phyloP scores from a whole-genome alignment of 1,284 basidiomycete genomes.

The Tetrapyrgos nigripes region DNA sequence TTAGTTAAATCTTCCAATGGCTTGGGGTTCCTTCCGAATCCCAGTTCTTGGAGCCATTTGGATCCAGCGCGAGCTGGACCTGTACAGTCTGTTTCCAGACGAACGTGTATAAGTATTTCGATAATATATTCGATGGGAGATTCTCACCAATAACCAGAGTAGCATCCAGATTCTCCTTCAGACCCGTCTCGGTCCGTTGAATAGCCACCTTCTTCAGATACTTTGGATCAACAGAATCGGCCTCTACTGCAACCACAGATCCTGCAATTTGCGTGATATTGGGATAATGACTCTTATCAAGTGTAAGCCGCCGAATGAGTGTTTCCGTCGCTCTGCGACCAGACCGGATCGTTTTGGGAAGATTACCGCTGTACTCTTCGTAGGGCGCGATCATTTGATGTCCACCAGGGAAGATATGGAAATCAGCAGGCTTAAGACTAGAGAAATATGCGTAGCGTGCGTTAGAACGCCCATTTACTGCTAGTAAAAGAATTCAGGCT shows the following conservation, averaged over 20 bases:
- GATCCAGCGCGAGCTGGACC: constrained; percentile 26
- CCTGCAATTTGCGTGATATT: constrained; percentile 21
- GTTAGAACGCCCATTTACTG: neutral
- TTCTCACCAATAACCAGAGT: constrained; percentile 22
- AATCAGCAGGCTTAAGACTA: constrained; percentile 18
- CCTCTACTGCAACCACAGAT: constrained; percentile 18
- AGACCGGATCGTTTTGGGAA: neutral
- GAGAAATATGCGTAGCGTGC: neutral
- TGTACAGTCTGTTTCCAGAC: constrained; percentile 31
- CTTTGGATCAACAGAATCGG: constrained; percentile 11
- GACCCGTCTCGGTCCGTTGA: constrained; percentile 6
- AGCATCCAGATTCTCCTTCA: constrained; percentile 14
- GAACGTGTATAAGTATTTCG: neutral
- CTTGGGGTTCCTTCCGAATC: constrained; percentile 12
- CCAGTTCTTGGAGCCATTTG: constrained; percentile 23
- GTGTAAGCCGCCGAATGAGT: constrained; percentile 24
- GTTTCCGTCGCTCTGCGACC: constrained; percentile 30
- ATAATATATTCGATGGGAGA: neutral
- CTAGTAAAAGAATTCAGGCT: neutral
- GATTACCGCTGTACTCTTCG: neutral
- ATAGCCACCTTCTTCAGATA: constrained; percentile 20
- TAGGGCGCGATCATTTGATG: neutral
- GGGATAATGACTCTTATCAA: constrained; percentile 20
- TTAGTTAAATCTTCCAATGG: constrained; percentile 22
- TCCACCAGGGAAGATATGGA: neutral